Evolutionary conservation across 192 early-diverging fungal genomes (phyloP), one percentile per base, ranked within the genome.

Genomic region (Bifiguratus adelaidae): DNA sequence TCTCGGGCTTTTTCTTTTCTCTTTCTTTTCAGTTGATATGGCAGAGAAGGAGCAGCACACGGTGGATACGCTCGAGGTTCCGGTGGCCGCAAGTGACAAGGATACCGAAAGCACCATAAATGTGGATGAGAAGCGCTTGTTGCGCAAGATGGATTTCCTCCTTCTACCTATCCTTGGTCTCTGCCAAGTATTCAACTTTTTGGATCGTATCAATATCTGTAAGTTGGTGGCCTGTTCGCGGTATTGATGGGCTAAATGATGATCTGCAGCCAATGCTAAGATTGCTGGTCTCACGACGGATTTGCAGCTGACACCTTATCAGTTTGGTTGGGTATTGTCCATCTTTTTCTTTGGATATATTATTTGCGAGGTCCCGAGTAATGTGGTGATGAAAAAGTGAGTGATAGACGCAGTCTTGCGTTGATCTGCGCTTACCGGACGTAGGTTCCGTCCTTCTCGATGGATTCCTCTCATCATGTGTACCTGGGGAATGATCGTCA

Each of bases 341-440:
- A 68, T 76, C 42, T 83, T 81, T 54, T 86, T 80, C 47, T 52
- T 83, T 48, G 73, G 71, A 52, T 71, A 67, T 42, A 44, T 46
- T 15, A 34, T 55, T 15, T 86, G 76, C 52, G 83, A 86, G 53
- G 56, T 86, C 13, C 84, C 84, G 18, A 78, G 74, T 16, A 86
- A 83, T 58, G 67, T 82, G 36, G 26, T 77, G n/a, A 58, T 82
- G 38, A 75, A 74, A 41, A 53, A 44, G 21, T 50, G 32, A 4
- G 48, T n/a, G 48, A 4, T 15, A 16, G 12, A 35, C 1, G 38
- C 48, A 1, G 21, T 25, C 32, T 50, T 35, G 48, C 21, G 38
- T 27, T 35, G 33, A 4, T 41, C 41, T 45, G 13, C 8, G 25
- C 16, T 15, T 50, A 20, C 38, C 32, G 34, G 21, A 26, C 37